Percentiles rank a stretch among this genome's conserved stretches.
These are phyloP conservation scores for Aegilops speltoides DNA, from an alignment of 176 grass and related monocot species.

Conservation along the genomic window DNA sequence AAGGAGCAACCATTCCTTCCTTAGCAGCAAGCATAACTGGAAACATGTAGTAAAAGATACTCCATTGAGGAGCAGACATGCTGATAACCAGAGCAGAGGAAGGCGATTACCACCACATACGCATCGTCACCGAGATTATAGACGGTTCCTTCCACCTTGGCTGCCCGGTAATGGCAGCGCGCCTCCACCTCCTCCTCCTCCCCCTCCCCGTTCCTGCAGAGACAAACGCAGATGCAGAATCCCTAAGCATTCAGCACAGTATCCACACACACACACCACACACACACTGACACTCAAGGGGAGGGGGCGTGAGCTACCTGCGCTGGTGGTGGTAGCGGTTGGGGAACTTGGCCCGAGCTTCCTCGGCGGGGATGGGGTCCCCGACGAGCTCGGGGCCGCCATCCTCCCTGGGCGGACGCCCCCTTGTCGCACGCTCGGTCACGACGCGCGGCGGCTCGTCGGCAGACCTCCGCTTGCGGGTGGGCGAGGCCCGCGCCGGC, in stretches of 20 bases:
- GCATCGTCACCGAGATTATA: constrained; percentile 59
- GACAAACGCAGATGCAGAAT: too few species aligned
- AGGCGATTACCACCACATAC: constrained; percentile 52
- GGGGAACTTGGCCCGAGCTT: too few species aligned
- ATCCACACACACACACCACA: too few species aligned
- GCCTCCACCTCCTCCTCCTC: constrained; percentile 38
- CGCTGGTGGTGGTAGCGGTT: too few species aligned
- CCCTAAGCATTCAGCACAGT: too few species aligned
- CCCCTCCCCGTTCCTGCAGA: constrained; percentile 19
- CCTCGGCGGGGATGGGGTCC: too few species aligned
- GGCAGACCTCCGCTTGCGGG: neutral
- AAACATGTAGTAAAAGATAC: neutral
- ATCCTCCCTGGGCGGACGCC: neutral
- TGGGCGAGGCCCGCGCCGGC: neutral
- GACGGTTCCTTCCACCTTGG: constrained; percentile 47
- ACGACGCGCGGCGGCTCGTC: neutral
- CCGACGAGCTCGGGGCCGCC: neutral
- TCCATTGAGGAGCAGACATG: neutral
- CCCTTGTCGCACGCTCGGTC: neutral
- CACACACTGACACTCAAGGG: too few species aligned
- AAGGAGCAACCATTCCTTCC: neutral
- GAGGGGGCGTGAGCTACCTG: too few species aligned
- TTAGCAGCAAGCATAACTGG: neutral
- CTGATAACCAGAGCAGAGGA: neutral
- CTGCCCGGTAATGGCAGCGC: constrained; percentile 44